Evolutionary conservation across 495 filamentous ascomycete genomes (phyloP), one percentile per base, ranked within the genome.

Genomic region (Tuber magnatum): DNA sequence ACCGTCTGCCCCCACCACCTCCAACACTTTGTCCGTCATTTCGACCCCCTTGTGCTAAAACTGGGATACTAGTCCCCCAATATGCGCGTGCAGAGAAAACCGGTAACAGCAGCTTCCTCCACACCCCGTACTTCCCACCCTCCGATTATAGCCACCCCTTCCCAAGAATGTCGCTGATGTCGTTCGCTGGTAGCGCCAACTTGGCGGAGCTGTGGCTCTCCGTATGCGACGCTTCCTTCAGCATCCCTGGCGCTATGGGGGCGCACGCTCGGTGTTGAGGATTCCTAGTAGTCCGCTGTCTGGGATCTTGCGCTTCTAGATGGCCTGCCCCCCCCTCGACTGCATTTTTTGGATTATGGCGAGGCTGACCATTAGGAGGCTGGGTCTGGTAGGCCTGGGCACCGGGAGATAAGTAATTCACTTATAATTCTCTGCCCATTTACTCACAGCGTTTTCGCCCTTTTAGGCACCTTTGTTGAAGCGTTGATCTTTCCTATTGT

Each of bases 181-280:
- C 86, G 24, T 82, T 79, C 3, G 88, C 85, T 38, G 94, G 71
- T 5, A 86, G 79, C 0, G 68, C 44, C 0, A 94, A 93, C 82
- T 97, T 97, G 61, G 88, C 77, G 79, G 94, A 97, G 32, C 92
- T 89, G 80, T 97, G 97, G 74, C 86, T 90, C 77, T 91, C 91
- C 61, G 88, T 90, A 18, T 87, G 86, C 1, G 91, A 75, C 22
- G 41, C 84, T 77, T 94, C 92, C 8, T 87, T 85, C 20, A 93
- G 83, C 0, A 87, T 88, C 80, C 92, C 91, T 5, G 92, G 87
- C 9, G 84, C 87, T 1, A 88, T 90, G 35, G 91, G 76, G 1
- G 78, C 4, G 97, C 78, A 61, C 93, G 86, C 80, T 97, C 92
- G 10, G 85, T 75, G 78, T 94, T 94, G 75, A 91, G 89, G 8